Evolutionary conservation across 305 asterid species (phyloP), one percentile per base, ranked within the genome.

Genomic region (Solanum hybrid): DNA sequence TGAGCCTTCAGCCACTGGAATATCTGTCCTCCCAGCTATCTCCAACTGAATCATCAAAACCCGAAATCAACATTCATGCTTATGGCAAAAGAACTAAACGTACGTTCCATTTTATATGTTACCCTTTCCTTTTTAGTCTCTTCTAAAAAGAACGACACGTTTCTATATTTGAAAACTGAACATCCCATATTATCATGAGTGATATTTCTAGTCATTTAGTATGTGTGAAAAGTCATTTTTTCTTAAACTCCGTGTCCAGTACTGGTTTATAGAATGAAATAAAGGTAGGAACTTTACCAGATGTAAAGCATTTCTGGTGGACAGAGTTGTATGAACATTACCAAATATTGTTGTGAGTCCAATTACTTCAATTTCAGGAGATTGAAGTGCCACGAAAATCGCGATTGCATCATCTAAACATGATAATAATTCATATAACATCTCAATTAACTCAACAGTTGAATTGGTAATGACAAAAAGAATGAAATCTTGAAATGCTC

Each of bases 1-100:
- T 91, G 99, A 96, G 91, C 99, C 99, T 94, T 97, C 99, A 82
- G 99, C 99, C 87, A 97, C 99, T 6, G 99, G 99, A 76, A 96
- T 96, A 89, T 96, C 98, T 12, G 98, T 94, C 94, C 99, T 94
- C 90, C 96, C 99, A 29, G 99, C 99, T 87, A 97, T 89, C 93
- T 97, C 99, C 95, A 97, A 91, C 99, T 97, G 96, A 88, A 91
- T 57, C 73, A 92, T 35, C 42, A 78, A 89, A 34, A 71, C 26
- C 28, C 4, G 73, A 82, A 34, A 90, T 31, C 88, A 39, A 82
- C 84, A 88, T 80, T 12, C 10, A 69, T 11, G 46, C 80, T 42
- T 87, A 24, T 26, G 11, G 87, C 22, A 74, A 71, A 71, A 71
- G 77, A 71, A 74, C 11, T 29, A 29, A 74, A 74, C 4, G n/a